These are phyloP conservation scores for Wickerhamiella lipophila DNA, from an alignment of 805 yeast species.

Conservation along the genomic window DNA sequence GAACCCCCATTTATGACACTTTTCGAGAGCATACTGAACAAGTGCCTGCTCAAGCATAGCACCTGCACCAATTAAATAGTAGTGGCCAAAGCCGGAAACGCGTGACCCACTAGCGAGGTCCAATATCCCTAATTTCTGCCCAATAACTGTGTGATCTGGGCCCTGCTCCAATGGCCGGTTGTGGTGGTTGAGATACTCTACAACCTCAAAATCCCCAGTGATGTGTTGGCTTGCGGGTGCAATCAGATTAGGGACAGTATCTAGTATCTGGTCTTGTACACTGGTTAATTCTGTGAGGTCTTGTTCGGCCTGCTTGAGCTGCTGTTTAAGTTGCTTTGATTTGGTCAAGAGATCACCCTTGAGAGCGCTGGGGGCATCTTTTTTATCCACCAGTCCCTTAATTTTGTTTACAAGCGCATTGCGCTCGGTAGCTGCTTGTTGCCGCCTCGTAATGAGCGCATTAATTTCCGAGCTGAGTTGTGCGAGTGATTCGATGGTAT, in stretches of 20 bases:
- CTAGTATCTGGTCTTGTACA: conserved; percentile 18
- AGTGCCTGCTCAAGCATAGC: conserved; percentile 84
- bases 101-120: conserved; percentile 62
- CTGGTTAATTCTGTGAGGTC: conserved; percentile 12
- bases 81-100: conserved; percentile 56
- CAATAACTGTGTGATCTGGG: conserved; percentile 59
- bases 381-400: conserved; percentile 3
- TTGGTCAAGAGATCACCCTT: conserved; percentile 17
- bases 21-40: conserved; percentile 58
- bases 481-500: conserved; percentile 21
- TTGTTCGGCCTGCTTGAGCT: conserved; percentile 16
- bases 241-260: conserved; percentile 27
- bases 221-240: conserved; percentile 18
- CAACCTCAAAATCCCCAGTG: conserved; percentile 18
- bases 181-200: conserved; percentile 17
- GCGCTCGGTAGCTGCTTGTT: conserved; percentile 18
- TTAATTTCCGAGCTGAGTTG: conserved; percentile 19
- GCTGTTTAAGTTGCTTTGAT: conserved; percentile 17
- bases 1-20: conserved; percentile 59
- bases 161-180: conserved; percentile 4
- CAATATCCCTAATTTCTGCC: conserved; percentile 48
- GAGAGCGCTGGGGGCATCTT: conserved; percentile 13
- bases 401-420: conserved; percentile 16
- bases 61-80: conserved; percentile 71
- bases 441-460: conserved; percentile 13